Evolutionary conservation across 257 asterid species (phyloP).

Genomic region (Ballota nigra): DNA sequence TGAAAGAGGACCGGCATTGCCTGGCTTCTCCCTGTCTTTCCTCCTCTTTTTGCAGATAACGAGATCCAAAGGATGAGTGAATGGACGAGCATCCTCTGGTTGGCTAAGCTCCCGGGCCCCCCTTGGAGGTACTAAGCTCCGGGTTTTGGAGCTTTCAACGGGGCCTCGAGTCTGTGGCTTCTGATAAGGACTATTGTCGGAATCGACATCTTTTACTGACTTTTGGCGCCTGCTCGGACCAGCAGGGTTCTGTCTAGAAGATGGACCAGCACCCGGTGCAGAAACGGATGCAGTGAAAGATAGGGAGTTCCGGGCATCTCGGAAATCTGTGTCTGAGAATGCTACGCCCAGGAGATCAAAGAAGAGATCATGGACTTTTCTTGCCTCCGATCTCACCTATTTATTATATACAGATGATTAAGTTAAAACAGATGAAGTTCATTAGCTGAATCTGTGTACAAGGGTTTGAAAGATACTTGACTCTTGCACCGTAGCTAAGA

Average conservation of each 20-base stretch:
- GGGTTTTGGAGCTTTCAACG: constrained; percentile 47
- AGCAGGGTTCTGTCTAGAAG: constrained; percentile 54
- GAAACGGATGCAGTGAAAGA: constrained; percentile 53
- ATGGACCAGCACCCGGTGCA: constrained; percentile 44
- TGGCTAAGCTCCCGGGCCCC: constrained; percentile 52
- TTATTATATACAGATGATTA: constrained; percentile 21
- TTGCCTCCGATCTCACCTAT: constrained; percentile 92
- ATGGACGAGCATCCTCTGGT: constrained; percentile 49
- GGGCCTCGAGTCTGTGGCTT: constrained; percentile 59
- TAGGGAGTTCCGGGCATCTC: constrained; percentile 69
- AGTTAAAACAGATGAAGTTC: background rate
- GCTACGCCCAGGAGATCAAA: constrained; percentile 79
- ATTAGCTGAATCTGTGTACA: background rate
- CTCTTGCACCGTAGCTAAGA: no score
- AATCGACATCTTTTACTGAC: constrained; percentile 45
- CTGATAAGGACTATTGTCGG: constrained; percentile 55
- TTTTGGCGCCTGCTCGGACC: constrained; percentile 65
- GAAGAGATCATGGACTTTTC: constrained; percentile 93
- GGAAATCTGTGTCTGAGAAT: constrained; percentile 81
- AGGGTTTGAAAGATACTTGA: no score
- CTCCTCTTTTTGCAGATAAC: constrained; percentile 94
- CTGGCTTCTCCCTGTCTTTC: constrained; percentile 79
- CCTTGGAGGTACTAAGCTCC: constrained; percentile 44
- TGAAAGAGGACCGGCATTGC: constrained; percentile 65
- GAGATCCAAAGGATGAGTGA: constrained; percentile 89